Percentiles rank a stretch among this genome's conserved stretches.
Evolutionary conservation across 768 basidiomycete species (phyloP).

Genomic region (Sporobolomyces phaffii): DNA sequence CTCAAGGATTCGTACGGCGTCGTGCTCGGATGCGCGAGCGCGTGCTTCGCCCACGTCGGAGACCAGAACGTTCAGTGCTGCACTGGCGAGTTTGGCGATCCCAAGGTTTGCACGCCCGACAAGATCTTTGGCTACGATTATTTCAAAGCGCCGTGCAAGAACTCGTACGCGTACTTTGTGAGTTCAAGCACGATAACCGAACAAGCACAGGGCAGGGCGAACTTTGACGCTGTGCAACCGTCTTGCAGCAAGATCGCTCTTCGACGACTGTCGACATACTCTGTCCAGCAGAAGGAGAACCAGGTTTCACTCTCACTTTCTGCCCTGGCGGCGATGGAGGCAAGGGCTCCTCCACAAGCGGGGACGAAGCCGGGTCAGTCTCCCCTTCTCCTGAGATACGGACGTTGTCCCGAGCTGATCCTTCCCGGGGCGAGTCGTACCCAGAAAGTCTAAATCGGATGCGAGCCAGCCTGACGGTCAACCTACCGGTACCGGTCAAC

Average conservation of each 20-base stretch:
- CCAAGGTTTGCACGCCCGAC: conserved; percentile 10
- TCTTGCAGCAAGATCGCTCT: conserved; percentile 1
- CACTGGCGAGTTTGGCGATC: background rate
- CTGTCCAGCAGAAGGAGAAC: background rate
- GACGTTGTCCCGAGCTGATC: too few species aligned
- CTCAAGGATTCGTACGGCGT: conserved; percentile 21
- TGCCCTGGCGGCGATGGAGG: conserved; percentile 24
- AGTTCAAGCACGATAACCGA: too few species aligned
- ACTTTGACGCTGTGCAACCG: too few species aligned
- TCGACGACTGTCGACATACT: conserved; percentile 5
- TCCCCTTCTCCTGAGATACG: background rate
- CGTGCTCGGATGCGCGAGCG: conserved; percentile 7
- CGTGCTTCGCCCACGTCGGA: conserved; percentile 5
- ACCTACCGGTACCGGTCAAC: conserved; percentile 5
- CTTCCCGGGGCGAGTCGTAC: too few species aligned
- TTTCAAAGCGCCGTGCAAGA: conserved; percentile 13
- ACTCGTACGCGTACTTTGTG: conserved; percentile 9
- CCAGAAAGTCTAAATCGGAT: too few species aligned
- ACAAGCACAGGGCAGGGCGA: too few species aligned
- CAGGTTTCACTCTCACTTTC: conserved; percentile 19
- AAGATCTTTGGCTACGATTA: conserved; percentile 12
- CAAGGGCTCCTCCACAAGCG: background rate
- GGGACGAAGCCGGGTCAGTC: background rate
- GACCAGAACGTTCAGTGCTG: conserved; percentile 24
- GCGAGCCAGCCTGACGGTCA: background rate